Base-by-base conservation (phyloP, 1,284 basidiomycete genomes). In the Sporisorium reilianum region DNA sequence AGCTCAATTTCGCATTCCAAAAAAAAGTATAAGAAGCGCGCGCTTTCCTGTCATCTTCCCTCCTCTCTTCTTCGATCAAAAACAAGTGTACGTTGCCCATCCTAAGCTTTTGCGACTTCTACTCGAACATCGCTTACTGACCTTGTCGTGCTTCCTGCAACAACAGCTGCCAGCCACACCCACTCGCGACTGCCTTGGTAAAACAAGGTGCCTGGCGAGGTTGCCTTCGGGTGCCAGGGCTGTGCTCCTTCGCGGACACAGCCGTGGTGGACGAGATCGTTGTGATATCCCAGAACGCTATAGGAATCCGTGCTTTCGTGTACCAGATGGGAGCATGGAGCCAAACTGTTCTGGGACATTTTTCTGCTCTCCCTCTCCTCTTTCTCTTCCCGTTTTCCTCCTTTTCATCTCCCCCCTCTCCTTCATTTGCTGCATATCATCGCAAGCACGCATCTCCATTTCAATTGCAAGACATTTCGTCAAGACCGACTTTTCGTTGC, bases 111-210 rank as follows among this genome's bases (percentile, higher is more conserved):
- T 22, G 26, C 9, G 9, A 5, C 30, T 9, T 18, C 41, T 3
- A 16, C 16, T 26, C 36, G 28, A 36, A 28, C 45, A 30, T 22
- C 42, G 22, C 22, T 42, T 12, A 53, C 53, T 55, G 53, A 55
- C 53, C 44, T 22, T 44, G 23, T 6, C 45, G 12, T 50, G 18
- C 20, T 22, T 32, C 32, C 9, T 44, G 5, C 22, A 2, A n/a
- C n/a, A 34, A 53, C 64, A 80, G 78, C 78, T 68, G 73, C 74
- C 67, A 76, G 78, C 78, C 78, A 80, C 78, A 80, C 78, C 78
- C 78, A 62, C 71, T 77, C 75, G 75, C 75, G 75, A 74, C 75
- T 58, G 53, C 60, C 51, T 60, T 55, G 45, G 48, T 60, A 55
- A 64, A 58, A 56, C 30, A 50, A 53, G 62, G 54, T 50, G 62